Evolutionary conservation across 2,329 filamentous ascomycete genomes (phyloP), one percentile per base, ranked within the genome.

Genomic region (Aureobasidium vineae): DNA sequence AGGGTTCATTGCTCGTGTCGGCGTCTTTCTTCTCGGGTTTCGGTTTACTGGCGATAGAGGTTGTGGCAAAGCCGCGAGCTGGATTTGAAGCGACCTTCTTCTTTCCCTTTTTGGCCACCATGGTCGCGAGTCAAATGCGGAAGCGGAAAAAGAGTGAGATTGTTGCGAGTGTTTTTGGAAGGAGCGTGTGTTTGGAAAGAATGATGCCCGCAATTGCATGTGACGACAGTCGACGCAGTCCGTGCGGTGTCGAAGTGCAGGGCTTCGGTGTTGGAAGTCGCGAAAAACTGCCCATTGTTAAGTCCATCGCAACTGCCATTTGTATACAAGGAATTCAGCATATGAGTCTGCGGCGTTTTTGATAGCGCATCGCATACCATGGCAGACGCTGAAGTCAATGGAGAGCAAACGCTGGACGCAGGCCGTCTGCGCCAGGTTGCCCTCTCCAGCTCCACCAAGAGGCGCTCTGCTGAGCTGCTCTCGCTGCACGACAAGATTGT

Each of bases 41-140:
- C 53, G 85, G 82, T 75, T 91, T 85, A 10, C 87, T 84, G 50
- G 92, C 91, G 68, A 96, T 85, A 1, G 94, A 98, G 15, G 91
- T 96, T 5, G 95, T 99, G 70, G 94, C 92, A 79, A 97, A 96
- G 21, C 93, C 95, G 77, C 95, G 85, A 45, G 92, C 92, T 68
- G 93, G 91, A 78, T 97, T 98, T 38, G 89, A 86, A 31, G 86
- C 86, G 65, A 90, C 84, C 85, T 97, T 98, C 83, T 92, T 96
- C 81, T 97, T 97, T 81, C 96, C 97, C 79, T 91, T 90, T 69
- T 82, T 76, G 13, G 64, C 53, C 36, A 60, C 64, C 64, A 66
- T 66, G 36, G 15, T 49, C 6, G 61, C 49, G 26, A 45, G 23
- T 8, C 19, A 49, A 19, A 53, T 41, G 41, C 23, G 31, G 28